Base-by-base conservation (phyloP, 2,329 filamentous ascomycete species). In the Colletotrichum echinochloae region DNA sequence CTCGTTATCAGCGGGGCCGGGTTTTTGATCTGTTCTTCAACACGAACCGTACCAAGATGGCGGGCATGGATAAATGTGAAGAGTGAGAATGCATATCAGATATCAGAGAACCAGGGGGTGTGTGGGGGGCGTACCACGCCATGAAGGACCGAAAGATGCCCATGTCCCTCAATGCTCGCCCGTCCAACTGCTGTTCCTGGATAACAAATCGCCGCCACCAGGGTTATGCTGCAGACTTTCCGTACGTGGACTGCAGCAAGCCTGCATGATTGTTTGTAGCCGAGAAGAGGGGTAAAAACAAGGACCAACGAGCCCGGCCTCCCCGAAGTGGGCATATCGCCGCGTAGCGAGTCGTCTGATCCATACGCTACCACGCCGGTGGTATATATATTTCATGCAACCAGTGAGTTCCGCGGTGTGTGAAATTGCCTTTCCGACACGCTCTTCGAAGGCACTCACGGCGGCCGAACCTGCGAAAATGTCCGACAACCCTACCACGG, bases 201-300 rank as follows among this genome's bases (percentile, higher is more conserved):
- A n/a, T 18, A 33, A 49, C 20, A 26, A 12, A 5, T 35, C 33
- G 30, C 28, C 12, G 20, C 9, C 20, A 20, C 28, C 18, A 14
- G 41, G 41, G 30, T 20, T 28, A 16, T 18, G 41, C 16, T 49
- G 57, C 30, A 60, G 11, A 49, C 2, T 35, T 23, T 48, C 41
- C 33, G 28, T 20, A 20, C 9, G 28, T 26, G 20, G 28, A 35
- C 30, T 35, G 33, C 44, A 60, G 30, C 41, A 3, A 37, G 33
- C 57, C 18, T 28, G 28, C 57, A 23, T 49, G 3, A 14, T 49
- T 26, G 12, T 37, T 8, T 60, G 28, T 16, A 18, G n/a, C 44
- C 57, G 30, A 60, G 41, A 60, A 60, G 57, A 60, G 57, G 57
- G 57, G 57, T 60, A 57, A 60, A 57, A 60, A 48, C 2, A 37